Conservation (phyloP, 1,139 yeast genomes). For the Candida neerlandica region DNA sequence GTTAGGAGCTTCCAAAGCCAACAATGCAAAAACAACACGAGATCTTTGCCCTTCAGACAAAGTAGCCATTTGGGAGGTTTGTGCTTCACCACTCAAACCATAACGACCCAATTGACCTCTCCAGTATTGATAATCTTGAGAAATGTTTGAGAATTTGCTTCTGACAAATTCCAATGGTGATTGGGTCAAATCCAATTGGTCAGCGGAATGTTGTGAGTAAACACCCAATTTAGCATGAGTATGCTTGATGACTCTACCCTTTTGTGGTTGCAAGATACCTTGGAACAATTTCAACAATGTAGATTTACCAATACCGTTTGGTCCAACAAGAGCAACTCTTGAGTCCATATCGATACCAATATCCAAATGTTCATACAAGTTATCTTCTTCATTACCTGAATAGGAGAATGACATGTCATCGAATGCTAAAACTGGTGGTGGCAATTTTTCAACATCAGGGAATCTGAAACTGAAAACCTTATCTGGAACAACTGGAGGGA, state of each 20-base stretch:
- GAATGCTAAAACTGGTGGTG: constrained; percentile 98
- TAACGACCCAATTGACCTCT: constrained; percentile 97
- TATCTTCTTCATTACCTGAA: constrained; percentile 84
- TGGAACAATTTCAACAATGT: constrained; percentile 95
- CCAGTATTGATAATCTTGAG: constrained; percentile 99
- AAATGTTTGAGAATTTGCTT: constrained; percentile 82
- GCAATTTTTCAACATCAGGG: constrained; percentile 95
- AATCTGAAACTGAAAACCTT: constrained; percentile 91
- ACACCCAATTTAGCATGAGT: constrained; percentile 98
- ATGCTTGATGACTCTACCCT: constrained; percentile 95
- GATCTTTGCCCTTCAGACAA: constrained; percentile 99
- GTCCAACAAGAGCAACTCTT: constrained; percentile 96
- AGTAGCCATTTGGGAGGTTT: constrained; percentile 98
- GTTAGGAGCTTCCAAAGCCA: constrained; percentile 95
- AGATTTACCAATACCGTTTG: constrained; percentile 99
- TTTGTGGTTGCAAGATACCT: constrained; percentile 85
- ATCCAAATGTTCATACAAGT: constrained; percentile 85
- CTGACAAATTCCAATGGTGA: constrained; percentile 96
- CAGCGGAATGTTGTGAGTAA: constrained; percentile 98
- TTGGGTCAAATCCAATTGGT: constrained; percentile 93
- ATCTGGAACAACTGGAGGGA: constrained; percentile 90
- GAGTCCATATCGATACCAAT: constrained; percentile 99
- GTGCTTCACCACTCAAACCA: constrained; percentile 98
- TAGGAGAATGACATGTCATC: constrained; percentile 94
- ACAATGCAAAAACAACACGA: constrained; percentile 94